phyloP scores from a whole-genome alignment of 805 yeast genomes.

The Debaryomyces maramus region DNA sequence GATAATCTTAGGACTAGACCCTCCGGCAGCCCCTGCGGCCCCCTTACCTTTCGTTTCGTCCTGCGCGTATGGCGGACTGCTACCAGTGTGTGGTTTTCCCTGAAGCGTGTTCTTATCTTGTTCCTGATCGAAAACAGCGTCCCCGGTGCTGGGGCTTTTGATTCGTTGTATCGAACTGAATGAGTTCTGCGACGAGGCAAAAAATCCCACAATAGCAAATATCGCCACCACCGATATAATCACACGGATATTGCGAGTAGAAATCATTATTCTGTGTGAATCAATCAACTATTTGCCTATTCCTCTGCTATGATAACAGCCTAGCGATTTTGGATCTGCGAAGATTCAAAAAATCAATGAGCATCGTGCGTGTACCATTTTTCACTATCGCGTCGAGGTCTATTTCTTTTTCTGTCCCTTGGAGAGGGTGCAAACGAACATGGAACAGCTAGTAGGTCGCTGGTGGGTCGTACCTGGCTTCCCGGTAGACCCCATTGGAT shows the following conservation, averaged over 20 bases:
- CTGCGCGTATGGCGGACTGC: constrained; percentile 35
- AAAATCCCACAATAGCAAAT: constrained; percentile 49
- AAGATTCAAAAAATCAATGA: no score
- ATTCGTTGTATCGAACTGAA: constrained; percentile 33
- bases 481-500: no score
- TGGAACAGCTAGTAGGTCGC: no score
- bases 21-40: constrained; percentile 10
- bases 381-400: no score
- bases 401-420: no score
- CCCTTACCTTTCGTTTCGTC: constrained; percentile 4
- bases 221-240: constrained; percentile 51
- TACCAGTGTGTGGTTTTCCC: constrained; percentile 26
- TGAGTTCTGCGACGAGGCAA: constrained; percentile 45
- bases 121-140: constrained; percentile 19
- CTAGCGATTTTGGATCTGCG: no score
- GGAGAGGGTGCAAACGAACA: no score
- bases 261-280: constrained; percentile 32
- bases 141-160: constrained; percentile 24
- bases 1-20: constrained; percentile 18
- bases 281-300: no score
- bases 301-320: no score
- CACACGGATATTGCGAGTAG: constrained; percentile 53
- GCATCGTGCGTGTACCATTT: no score
- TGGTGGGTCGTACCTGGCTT: no score
- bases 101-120: constrained; percentile 29